A percentile compares a stretch with the other conserved stretches of the same genome.
These are phyloP conservation scores for Rubroboletus satanas DNA, from an alignment of 768 basidiomycete genomes.

Conservation along the genomic window DNA sequence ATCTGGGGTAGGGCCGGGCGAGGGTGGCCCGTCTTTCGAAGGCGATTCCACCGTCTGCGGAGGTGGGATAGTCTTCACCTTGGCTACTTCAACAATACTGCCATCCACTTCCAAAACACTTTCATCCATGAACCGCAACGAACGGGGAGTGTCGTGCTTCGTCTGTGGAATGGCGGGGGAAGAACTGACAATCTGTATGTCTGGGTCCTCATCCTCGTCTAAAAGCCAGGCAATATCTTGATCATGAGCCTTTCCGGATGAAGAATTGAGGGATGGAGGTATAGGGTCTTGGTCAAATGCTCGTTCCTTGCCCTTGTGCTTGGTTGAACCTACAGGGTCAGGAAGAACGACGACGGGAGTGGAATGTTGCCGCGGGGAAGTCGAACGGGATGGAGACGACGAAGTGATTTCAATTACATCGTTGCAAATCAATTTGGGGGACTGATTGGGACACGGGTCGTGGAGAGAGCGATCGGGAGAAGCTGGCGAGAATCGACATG, in stretches of 20 bases:
- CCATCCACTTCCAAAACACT: conserved; percentile 13
- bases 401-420: conserved; percentile 34
- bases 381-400: conserved; percentile 24
- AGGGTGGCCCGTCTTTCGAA: conserved; percentile 32
- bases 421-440: conserved; percentile 22
- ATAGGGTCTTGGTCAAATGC: neutral
- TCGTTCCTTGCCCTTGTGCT: conserved; percentile 14
- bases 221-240: conserved; percentile 63
- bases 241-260: conserved; percentile 11
- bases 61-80: conserved; percentile 17
- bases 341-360: neutral
- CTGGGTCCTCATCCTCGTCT: conserved; percentile 59
- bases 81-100: conserved; percentile 16
- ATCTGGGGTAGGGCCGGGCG: conserved; percentile 18
- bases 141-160: conserved; percentile 1
- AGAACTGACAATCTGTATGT: conserved; percentile 50
- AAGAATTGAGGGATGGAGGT: neutral
- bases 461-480: conserved; percentile 13
- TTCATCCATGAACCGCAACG: conserved; percentile 14
- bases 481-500: conserved; percentile 8
- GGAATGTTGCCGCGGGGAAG: conserved; percentile 8
- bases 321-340: neutral
- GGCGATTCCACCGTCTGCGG: conserved; percentile 5
- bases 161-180: conserved; percentile 35
- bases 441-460: neutral